A percentile compares a stretch with the other conserved stretches of the same genome.
phyloP scores from a whole-genome alignment of 257 asterid genomes.

The Orobanche coerulescens region DNA sequence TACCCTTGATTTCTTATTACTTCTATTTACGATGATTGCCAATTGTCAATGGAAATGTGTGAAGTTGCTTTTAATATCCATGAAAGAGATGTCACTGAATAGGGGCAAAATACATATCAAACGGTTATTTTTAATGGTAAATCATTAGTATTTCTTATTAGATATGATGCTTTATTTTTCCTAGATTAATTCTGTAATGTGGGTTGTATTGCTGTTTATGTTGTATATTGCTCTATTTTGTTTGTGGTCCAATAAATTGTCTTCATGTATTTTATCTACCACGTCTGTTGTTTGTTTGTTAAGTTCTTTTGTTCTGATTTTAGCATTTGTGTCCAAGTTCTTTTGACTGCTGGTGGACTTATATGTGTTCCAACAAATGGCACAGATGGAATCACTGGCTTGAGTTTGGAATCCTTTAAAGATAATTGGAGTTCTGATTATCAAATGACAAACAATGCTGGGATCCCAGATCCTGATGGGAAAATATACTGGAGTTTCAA shows the following conservation, averaged over 20 bases:
- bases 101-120: background rate
- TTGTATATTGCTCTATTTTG: background rate
- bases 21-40: background rate
- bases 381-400: constrained; percentile 90
- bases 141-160: too few species aligned
- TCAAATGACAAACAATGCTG: constrained; percentile 90
- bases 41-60: background rate
- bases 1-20: background rate
- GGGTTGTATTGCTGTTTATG: too few species aligned
- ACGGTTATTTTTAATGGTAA: background rate
- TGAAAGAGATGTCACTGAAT: background rate
- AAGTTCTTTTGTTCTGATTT: background rate
- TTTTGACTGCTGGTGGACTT: constrained; percentile 21
- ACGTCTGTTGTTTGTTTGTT: background rate
- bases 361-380: constrained; percentile 29
- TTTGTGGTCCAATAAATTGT: background rate
- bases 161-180: too few species aligned
- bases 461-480: constrained; percentile 93
- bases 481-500: constrained; percentile 78
- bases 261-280: too few species aligned
- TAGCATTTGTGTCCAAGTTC: background rate
- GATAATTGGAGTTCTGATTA: constrained; percentile 79
- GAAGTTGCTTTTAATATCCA: constrained; percentile 1
- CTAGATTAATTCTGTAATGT: too few species aligned
- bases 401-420: constrained; percentile 67